Conservation (phyloP, 1,284 basidiomycete genomes). For the Ganoderma sinense region DNA sequence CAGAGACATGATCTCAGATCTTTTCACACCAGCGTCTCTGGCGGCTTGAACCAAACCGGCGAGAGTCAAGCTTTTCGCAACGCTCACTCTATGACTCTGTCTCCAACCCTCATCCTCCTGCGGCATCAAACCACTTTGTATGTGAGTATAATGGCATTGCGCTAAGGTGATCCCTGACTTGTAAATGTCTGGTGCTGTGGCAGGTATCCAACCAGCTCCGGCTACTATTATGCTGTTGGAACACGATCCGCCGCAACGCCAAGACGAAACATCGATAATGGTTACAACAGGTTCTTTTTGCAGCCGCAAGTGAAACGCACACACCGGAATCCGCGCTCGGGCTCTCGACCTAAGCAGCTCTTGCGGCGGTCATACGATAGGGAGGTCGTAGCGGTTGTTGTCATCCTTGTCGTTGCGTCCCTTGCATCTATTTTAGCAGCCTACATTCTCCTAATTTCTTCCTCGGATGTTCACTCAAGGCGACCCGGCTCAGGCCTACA, state of each 20-base stretch:
- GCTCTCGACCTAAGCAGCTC: neutral
- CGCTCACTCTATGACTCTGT: no score
- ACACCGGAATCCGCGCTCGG: neutral
- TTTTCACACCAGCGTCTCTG: no score
- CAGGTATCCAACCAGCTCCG: neutral
- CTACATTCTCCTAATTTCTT: neutral
- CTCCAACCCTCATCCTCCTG: neutral
- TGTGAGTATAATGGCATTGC: neutral
- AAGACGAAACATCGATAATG: neutral
- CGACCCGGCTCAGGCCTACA: neutral
- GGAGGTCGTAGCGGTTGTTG: neutral
- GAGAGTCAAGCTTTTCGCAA: no score
- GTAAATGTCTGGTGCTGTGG: neutral
- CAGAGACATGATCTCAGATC: no score
- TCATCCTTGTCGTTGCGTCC: constrained; percentile 1
- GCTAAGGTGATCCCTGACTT: neutral
- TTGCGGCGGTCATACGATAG: neutral
- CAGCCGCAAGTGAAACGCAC: neutral
- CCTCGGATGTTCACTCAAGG: neutral
- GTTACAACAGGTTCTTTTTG: neutral
- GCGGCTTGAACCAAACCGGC: no score
- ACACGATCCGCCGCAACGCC: neutral
- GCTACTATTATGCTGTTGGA: neutral
- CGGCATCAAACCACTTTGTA: no score
- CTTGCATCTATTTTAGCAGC: constrained; percentile 1